Base-by-base conservation (phyloP, 2,329 filamentous ascomycete genomes). In the Penicillium olsonii region DNA sequence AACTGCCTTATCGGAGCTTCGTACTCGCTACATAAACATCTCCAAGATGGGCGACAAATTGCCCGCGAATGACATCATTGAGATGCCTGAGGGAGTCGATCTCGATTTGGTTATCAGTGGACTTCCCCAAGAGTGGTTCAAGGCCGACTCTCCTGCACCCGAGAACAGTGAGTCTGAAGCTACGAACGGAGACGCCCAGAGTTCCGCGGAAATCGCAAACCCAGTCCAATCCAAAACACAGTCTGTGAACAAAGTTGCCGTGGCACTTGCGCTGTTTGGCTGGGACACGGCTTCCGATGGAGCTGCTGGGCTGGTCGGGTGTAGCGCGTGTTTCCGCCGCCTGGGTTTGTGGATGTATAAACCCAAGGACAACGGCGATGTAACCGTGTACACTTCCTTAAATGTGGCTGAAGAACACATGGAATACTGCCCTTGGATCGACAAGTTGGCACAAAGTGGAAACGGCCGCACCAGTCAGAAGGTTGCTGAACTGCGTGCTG, bases 331-430 rank as follows among this genome's bases (percentile, higher is more conserved):
- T 67, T 88, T 95, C 64, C 85, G 94, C 51, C 84, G 92, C 1
- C 78, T 97, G 0, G 94, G 94, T 0, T 78, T 99, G 2, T 99
- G 94, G 94, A 87, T 99, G 77, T 97, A 95, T 68, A 87, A 85
- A 63, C 86, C 85, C 68, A 91, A 86, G 69, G 82, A 83, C 61
- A 80, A 87, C 24, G 71, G 68, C 14, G 66, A 65, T 12, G 46
- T 59, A 0, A 56, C 68, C 11, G 59, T 72, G 8, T 71, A 70
- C 45, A 63, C 65, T 5, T 79, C 83, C 48, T 77, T 94, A 1
- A 85, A 92, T 62, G 83, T 84, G 4, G 71, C 86, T 2, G 78
- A 79, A 5, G 87, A 92, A 67, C 89, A 94, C 68, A 83, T 90
- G 53, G 88, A 90, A 63, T 94, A 92, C 64, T 94, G 89, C 59